These are phyloP conservation scores for Ophiostoma fasciatum DNA, from an alignment of 2,329 filamentous ascomycete genomes.

Conservation along the genomic window DNA sequence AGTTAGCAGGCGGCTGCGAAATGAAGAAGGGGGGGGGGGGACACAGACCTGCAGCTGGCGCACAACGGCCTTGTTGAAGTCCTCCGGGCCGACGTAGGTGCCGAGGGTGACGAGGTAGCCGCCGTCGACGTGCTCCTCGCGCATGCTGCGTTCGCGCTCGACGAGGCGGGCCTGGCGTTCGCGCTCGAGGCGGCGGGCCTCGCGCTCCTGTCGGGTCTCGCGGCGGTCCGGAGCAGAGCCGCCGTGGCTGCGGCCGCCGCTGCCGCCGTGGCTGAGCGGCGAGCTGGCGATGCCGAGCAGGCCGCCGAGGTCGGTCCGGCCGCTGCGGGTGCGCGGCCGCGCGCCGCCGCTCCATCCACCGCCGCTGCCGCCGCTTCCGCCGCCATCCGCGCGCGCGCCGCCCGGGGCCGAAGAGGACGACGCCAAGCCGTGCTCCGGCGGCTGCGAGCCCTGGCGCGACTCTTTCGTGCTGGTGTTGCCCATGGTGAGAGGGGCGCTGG, in stretches of 20 bases:
- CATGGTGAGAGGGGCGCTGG: constrained; percentile 12
- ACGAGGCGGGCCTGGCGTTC: constrained; percentile 62
- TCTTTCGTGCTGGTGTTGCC: constrained; percentile 23
- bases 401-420: no score
- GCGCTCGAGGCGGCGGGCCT: constrained; percentile 70
- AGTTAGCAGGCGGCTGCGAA: constrained; percentile 11
- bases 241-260: constrained; percentile 23
- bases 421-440: no score
- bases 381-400: no score
- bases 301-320: constrained; percentile 30
- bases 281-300: constrained; percentile 27
- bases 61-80: constrained; percentile 81
- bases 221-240: constrained; percentile 41
- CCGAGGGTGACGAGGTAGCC: constrained; percentile 90
- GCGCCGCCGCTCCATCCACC: no score
- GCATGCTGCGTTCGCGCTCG: constrained; percentile 81
- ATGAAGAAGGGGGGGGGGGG: neutral
- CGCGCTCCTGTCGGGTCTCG: constrained; percentile 83
- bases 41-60: constrained; percentile 69
- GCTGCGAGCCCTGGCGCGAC: constrained; percentile 14
- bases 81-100: constrained; percentile 81
- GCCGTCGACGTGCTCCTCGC: constrained; percentile 84
- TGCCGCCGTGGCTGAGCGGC: constrained; percentile 24
- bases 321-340: constrained; percentile 18
- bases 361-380: no score